Base-by-base conservation (phyloP, 148 eudicot genomes). In the Heliamphora exappendiculata region DNA sequence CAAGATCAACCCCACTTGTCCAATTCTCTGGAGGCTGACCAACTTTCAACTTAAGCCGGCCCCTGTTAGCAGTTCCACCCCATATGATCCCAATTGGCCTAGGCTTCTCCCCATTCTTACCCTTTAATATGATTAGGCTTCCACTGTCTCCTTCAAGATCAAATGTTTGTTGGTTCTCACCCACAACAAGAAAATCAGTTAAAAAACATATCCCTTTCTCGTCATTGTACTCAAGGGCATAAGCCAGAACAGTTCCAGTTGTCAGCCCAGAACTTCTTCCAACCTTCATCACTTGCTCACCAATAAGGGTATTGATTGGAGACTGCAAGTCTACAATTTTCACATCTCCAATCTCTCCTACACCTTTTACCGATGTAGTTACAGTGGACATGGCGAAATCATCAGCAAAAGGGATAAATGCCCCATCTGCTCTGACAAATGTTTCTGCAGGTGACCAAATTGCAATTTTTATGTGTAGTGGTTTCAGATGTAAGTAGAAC, bases 111-210 rank as follows among this genome's bases (percentile, higher is more conserved):
- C 90, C 95, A 63, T 86, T 84, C 72, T 83, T 91, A 59, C 95
- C 98, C 75, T 85, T 85, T 73, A 90, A 81, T 82, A 90, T 81
- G 60, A 94, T 91, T 51, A 94, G 88, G 79, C 98, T 94, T 72
- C 98, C 98, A 77, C 98, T 94, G 76, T 94, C 98, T 77, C 98
- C 98, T 87, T 94, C 98, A 51, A 94, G 97, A 77, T 94, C 98
- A 84, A 94, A 94, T 3, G 97, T 94, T 74, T 90, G 98, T 75
- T 92, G 98, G 76, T 94, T 91, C 82, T 89, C 98, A 26, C 98
- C 98, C 80, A 91, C 97, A 76, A 94, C 98, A 39, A 94, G 95
- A 84, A 90, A 92, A 85, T 94, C 98, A 10, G 98, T 94, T 83
- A 94, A 82, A 83, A 91, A 94, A 84, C 98, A 94, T 72, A 94